These are phyloP conservation scores for Liriodendron chinense DNA, from an alignment of 164 flowering plant genomes.

Conservation along the genomic window DNA sequence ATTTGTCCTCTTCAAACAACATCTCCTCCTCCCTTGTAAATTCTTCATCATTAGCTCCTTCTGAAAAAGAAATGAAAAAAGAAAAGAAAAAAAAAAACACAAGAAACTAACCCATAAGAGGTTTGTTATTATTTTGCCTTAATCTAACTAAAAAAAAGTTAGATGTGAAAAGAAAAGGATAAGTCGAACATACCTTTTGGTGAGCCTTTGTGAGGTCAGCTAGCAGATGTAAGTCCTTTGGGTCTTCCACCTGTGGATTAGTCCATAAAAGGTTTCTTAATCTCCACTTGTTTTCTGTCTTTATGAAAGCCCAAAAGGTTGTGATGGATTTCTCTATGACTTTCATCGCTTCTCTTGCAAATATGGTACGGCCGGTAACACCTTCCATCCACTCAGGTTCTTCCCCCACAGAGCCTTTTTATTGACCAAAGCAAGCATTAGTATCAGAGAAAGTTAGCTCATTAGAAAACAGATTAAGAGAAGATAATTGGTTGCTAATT, in stretches of 20 bases:
- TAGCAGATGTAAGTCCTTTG: constrained; percentile 42
- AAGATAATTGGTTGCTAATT: no score
- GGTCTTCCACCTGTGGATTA: constrained; percentile 45
- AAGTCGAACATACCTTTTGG: constrained; percentile 29
- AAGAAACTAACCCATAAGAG: no score
- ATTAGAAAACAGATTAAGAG: no score
- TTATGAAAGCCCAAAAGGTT: constrained; percentile 34
- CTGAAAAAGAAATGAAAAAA: constrained; percentile 18
- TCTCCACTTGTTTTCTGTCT: constrained; percentile 40
- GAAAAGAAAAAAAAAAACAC: neutral
- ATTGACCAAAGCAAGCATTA: neutral
- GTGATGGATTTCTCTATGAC: constrained; percentile 44
- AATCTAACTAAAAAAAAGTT: no score
- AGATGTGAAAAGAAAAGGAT: neutral
- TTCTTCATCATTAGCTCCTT: constrained; percentile 42
- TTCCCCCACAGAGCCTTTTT: constrained; percentile 25
- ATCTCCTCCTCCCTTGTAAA: constrained; percentile 31
- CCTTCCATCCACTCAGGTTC: constrained; percentile 17
- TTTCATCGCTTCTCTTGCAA: constrained; percentile 29
- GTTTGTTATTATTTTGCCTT: no score
- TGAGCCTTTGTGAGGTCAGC: constrained; percentile 31
- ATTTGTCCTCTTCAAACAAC: constrained; percentile 35
- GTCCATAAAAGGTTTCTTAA: constrained; percentile 22
- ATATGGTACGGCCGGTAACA: constrained; percentile 20
- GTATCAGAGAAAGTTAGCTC: neutral